Base-by-base conservation (phyloP, 2,329 filamentous ascomycete species). In the Fusarium devonianum region DNA sequence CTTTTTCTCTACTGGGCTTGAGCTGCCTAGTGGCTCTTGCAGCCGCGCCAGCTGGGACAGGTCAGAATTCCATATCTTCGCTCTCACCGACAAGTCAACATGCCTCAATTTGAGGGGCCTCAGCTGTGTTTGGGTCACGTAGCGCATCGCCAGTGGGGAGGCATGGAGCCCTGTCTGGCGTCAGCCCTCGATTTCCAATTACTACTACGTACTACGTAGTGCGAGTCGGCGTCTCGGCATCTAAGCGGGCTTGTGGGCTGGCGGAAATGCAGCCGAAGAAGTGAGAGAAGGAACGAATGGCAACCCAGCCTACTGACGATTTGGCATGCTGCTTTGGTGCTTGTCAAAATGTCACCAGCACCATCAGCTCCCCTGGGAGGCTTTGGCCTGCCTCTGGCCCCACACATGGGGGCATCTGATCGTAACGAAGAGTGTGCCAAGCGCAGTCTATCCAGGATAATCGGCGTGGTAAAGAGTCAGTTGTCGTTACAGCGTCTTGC, bases 121-220 rank as follows among this genome's bases (percentile, higher is more conserved):
- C 21, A 22, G 10, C 18, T 18, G 16, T 14, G 21, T 34, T 56
- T 28, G 32, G 38, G 34, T 39, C 39, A 44, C 30, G 42, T 39
- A 40, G 28, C 35, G 38, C 19, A 17, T 49, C 34, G 35, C 35
- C 45, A 49, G 50, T 58, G 50, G 56, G 39, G 49, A n/a, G n/a
- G n/a, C n/a, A n/a, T n/a, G n/a, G n/a, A n/a, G n/a, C n/a, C 46
- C 18, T 18, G 13, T 43, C 44, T 54, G 49, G 52, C 47, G 53
- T 58, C 58, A 63, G 43, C 53, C 56, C 58, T 63, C 61, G 49
- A 40, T 53, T 43, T 60, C 48, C 44, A 58, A 49, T 62, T 60
- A 56, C 43, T 16, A 44, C 41, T 29, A 49, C 43, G 25, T n/a
- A 42, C 47, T 55, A 60, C 42, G 56, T 62, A n/a, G n/a, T 60